These are phyloP conservation scores for Chenopodium formosanum DNA, from an alignment of 148 eudicot species.

Conservation along the genomic window DNA sequence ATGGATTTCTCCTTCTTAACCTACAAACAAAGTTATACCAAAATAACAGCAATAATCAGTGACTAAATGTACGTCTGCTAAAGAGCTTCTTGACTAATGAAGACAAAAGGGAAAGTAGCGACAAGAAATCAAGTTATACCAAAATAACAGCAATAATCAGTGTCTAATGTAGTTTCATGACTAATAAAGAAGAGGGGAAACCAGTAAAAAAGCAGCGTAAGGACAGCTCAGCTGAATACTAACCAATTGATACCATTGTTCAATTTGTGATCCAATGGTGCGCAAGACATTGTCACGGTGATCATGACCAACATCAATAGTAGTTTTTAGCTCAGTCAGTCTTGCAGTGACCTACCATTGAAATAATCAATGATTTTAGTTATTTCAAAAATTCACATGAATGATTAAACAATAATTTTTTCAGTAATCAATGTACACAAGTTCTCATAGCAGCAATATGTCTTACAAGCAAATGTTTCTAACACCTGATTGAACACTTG, in stretches of 20 bases:
- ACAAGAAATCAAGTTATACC: not conserved
- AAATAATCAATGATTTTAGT: slow-evolving; percentile 11
- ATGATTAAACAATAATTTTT: not conserved
- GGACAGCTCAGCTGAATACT: slow-evolving; percentile 16
- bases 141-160: not conserved
- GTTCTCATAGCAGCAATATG: not conserved
- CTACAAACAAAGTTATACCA: slow-evolving; percentile 23
- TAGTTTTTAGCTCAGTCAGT: slow-evolving; percentile 66
- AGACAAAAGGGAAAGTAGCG: not conserved
- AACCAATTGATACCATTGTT: slow-evolving; percentile 61
- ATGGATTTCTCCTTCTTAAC: slow-evolving; percentile 66
- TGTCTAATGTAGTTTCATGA: too few species aligned
- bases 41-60: not conserved
- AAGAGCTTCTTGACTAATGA: not conserved
- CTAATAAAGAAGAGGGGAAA: not conserved
- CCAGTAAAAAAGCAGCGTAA: not conserved
- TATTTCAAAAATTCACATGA: not conserved
- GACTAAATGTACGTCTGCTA: not conserved
- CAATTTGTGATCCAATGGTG: slow-evolving; percentile 54
- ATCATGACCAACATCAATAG: slow-evolving; percentile 57
- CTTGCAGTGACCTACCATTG: slow-evolving; percentile 55
- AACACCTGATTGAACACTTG: not conserved
- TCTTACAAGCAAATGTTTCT: not conserved
- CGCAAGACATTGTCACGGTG: slow-evolving; percentile 55
- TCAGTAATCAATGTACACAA: not conserved